Conservation (phyloP, 2,329 filamentous ascomycete species). For the Verticillium zaregamsianum region DNA sequence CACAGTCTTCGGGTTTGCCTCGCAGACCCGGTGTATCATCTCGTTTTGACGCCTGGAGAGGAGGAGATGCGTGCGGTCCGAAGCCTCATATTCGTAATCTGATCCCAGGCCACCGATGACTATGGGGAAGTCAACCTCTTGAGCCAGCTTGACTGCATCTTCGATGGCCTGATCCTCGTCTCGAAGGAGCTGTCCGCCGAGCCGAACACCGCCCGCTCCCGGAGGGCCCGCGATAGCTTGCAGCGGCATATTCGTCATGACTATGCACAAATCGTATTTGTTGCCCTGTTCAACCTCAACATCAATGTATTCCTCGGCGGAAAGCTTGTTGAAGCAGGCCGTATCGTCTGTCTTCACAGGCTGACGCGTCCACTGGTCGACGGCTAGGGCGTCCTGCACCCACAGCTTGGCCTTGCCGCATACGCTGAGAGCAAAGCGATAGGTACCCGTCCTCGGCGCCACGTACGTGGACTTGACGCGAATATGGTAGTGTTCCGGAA, state of each 20-base stretch:
- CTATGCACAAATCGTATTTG: slow-evolving; percentile 22
- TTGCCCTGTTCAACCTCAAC: slow-evolving; percentile 17
- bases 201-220: slow-evolving; percentile 23
- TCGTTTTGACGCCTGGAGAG: slow-evolving; percentile 52
- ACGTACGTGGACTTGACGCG: slow-evolving; percentile 11
- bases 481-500: slow-evolving; percentile 9
- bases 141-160: slow-evolving; percentile 31
- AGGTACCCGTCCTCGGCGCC: slow-evolving; percentile 18
- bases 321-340: slow-evolving; percentile 32
- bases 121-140: slow-evolving; percentile 54
- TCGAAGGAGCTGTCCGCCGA: not conserved
- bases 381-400: slow-evolving; percentile 23
- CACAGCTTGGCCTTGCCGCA: slow-evolving; percentile 27
- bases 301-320: slow-evolving; percentile 21
- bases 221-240: slow-evolving; percentile 27
- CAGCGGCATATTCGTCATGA: slow-evolving; percentile 15
- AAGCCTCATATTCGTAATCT: slow-evolving; percentile 73
- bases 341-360: slow-evolving; percentile 44
- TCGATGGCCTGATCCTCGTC: slow-evolving; percentile 8
- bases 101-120: slow-evolving; percentile 50
- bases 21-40: slow-evolving; percentile 57
- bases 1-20: slow-evolving; percentile 60
- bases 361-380: slow-evolving; percentile 23
- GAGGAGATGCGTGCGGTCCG: slow-evolving; percentile 69
- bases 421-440: slow-evolving; percentile 27